Percentiles rank a stretch among this genome's conserved stretches.
These are phyloP conservation scores for Aspergillus pseudotamarii DNA, from an alignment of 2,329 filamentous ascomycete genomes.

Conservation along the genomic window DNA sequence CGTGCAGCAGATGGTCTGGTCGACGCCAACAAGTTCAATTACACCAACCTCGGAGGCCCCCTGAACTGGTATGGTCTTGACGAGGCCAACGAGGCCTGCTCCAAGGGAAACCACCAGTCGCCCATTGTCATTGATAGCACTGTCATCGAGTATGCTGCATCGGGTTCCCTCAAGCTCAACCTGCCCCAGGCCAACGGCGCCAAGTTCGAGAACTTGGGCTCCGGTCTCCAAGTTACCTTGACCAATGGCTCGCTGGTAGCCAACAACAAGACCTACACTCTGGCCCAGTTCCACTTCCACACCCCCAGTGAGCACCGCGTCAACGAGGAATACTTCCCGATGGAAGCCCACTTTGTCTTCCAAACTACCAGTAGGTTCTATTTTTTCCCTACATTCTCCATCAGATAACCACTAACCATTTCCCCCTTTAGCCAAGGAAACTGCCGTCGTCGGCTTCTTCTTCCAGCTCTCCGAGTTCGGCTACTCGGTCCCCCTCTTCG, in stretches of 20 bases:
- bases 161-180: slow-evolving; percentile 24
- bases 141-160: slow-evolving; percentile 20
- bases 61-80: slow-evolving; percentile 56
- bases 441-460: slow-evolving; percentile 46
- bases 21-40: slow-evolving; percentile 4
- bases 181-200: slow-evolving; percentile 23
- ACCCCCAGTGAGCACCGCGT: slow-evolving; percentile 62
- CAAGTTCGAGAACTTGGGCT: slow-evolving; percentile 50
- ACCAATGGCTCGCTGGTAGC: slow-evolving; percentile 54
- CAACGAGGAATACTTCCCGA: slow-evolving; percentile 49
- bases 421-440: slow-evolving; percentile 16
- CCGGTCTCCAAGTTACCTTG: slow-evolving; percentile 55
- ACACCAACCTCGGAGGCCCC: slow-evolving; percentile 45
- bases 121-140: slow-evolving; percentile 55
- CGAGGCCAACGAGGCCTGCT: slow-evolving; percentile 50
- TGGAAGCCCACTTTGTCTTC: slow-evolving; percentile 65
- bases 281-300: slow-evolving; percentile 64
- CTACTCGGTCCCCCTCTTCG: slow-evolving; percentile 46
- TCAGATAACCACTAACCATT: background rate
- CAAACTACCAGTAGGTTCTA: slow-evolving; percentile 45
- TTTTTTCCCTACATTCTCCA: background rate
- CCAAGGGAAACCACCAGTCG: slow-evolving; percentile 55
- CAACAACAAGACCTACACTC: slow-evolving; percentile 43
- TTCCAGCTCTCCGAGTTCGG: slow-evolving; percentile 45
- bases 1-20: background rate